A percentile compares a stretch with the other conserved stretches of the same genome.
phyloP scores from a whole-genome alignment of 495 filamentous ascomycete species.

The Penicillium macrosclerotiorum region DNA sequence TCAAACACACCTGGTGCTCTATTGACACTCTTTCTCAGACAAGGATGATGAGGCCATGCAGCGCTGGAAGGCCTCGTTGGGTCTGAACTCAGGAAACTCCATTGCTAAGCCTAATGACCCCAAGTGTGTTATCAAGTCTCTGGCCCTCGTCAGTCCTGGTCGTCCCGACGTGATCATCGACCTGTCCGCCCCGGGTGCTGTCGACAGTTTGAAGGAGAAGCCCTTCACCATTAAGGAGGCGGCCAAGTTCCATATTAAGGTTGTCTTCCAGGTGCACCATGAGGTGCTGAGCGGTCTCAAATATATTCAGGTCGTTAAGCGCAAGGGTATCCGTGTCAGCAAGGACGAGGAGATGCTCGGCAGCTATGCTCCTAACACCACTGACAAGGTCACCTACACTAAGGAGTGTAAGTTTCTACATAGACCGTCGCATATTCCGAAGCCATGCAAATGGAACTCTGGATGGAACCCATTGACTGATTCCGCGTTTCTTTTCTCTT shows the following conservation, averaged over 20 bases:
- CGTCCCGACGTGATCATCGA: constrained; percentile 84
- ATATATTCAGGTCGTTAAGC: constrained; percentile 90
- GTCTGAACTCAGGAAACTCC: constrained; percentile 66
- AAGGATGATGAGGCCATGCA: constrained; percentile 86
- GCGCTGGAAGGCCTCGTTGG: constrained; percentile 95
- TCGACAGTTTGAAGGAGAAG: constrained; percentile 72
- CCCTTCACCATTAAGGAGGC: constrained; percentile 98
- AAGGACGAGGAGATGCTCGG: constrained; percentile 98
- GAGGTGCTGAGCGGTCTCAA: constrained; percentile 92
- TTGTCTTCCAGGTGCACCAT: constrained; percentile 89
- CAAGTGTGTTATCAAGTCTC: constrained; percentile 84
- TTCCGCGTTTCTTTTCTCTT: not conserved
- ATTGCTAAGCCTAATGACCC: constrained; percentile 70
- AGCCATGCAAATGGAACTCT: not conserved
- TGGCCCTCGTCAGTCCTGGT: constrained; percentile 77
- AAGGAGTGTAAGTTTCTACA: constrained; percentile 79
- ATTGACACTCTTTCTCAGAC: constrained; percentile 33
- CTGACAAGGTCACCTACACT: constrained; percentile 74
- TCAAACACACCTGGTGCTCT: constrained; percentile 5
- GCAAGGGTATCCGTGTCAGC: constrained; percentile 76
- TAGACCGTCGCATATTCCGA: too few relatives aligned
- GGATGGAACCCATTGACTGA: not conserved
- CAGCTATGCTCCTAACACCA: constrained; percentile 86
- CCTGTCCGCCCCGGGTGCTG: constrained; percentile 60
- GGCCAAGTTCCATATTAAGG: constrained; percentile 87